Percentiles rank a stretch among this genome's conserved stretches.
phyloP scores from a whole-genome alignment of 2,329 filamentous ascomycete genomes.

The Paecilomyces formosus region DNA sequence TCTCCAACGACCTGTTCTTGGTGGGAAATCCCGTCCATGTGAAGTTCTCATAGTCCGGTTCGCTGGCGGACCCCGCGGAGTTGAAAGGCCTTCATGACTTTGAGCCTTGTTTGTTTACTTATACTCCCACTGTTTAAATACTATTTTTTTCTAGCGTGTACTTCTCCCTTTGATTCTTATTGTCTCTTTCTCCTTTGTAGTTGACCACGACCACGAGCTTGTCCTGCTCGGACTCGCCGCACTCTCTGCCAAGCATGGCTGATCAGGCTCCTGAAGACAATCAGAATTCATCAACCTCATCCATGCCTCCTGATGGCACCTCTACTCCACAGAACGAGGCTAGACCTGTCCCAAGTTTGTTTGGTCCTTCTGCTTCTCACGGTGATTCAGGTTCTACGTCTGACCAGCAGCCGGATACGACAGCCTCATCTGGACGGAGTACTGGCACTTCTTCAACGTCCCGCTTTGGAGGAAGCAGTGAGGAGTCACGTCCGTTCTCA shows the following conservation, averaged over 20 bases:
- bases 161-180: not conserved
- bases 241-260: not conserved
- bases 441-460: too few species aligned
- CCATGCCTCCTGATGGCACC: not conserved
- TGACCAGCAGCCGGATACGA: too few species aligned
- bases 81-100: not conserved
- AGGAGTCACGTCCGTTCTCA: too few species aligned
- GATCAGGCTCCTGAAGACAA: not conserved
- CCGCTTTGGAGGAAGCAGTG: too few species aligned
- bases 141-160: not conserved
- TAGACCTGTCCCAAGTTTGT: not conserved
- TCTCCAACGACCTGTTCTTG: slow-evolving; percentile 26
- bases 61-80: not conserved
- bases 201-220: not conserved
- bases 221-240: not conserved
- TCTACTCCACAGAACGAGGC: not conserved
- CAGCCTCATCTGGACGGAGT: too few species aligned
- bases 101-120: not conserved
- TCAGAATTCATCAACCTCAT: not conserved
- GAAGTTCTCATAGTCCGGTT: slow-evolving; percentile 4
- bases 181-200: not conserved
- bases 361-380: too few species aligned
- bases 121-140: not conserved
- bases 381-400: too few species aligned
- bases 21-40: slow-evolving; percentile 21